phyloP scores from a whole-genome alignment of 257 asterid genomes.

The Primulina tabacum region DNA sequence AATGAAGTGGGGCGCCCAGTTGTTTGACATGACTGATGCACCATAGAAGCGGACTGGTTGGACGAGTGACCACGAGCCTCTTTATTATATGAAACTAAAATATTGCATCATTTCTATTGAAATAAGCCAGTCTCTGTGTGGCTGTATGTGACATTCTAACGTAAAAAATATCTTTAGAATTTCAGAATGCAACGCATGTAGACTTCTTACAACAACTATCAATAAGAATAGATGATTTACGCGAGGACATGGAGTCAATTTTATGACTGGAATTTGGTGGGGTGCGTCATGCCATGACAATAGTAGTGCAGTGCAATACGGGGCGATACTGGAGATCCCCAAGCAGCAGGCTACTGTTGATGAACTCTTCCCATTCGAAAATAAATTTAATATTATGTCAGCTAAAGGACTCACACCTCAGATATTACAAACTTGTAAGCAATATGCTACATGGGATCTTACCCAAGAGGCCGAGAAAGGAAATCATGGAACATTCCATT shows the following conservation, averaged over 20 bases:
- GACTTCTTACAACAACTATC: neutral
- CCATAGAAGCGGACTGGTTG: neutral
- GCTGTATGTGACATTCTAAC: no score
- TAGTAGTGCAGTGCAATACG: no score
- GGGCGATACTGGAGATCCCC: no score
- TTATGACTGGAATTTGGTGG: no score
- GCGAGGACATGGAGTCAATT: no score
- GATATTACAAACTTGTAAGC: conserved; percentile 42
- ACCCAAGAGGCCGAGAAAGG: conserved; percentile 84
- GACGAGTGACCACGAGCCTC: neutral
- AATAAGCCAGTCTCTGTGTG: no score
- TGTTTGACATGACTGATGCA: neutral
- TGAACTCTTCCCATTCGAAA: conserved; percentile 24
- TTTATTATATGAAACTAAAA: no score
- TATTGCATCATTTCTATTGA: no score
- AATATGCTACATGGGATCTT: conserved; percentile 73
- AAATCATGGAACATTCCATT: conserved; percentile 24
- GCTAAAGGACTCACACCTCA: conserved; percentile 45
- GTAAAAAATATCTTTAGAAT: no score
- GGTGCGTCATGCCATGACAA: no score
- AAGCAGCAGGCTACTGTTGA: neutral
- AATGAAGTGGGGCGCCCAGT: no score
- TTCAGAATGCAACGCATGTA: neutral
- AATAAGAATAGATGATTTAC: neutral
- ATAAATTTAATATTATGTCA: conserved; percentile 48